Conservation (phyloP, 208 protist genomes). For the Blechomonas ayalai region DNA sequence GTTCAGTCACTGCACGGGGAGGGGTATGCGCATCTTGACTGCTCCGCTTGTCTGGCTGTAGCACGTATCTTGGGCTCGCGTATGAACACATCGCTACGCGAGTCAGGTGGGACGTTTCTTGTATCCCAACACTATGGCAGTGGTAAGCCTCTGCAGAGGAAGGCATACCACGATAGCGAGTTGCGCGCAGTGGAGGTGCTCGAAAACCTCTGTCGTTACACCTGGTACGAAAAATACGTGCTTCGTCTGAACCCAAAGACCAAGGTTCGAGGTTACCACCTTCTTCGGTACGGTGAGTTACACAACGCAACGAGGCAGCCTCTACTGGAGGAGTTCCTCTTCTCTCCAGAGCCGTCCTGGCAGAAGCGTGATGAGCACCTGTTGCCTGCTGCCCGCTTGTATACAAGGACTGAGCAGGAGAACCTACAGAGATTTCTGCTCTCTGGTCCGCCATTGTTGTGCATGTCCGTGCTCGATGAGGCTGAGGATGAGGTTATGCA, state of each 20-base stretch:
- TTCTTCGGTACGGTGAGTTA: constrained; percentile 14
- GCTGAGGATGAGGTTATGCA: constrained; percentile 51
- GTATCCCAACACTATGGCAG: constrained; percentile 42
- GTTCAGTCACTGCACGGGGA: constrained; percentile 21
- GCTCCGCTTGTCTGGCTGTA: constrained; percentile 71
- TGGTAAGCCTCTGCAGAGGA: constrained; percentile 27
- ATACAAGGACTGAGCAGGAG: constrained; percentile 39
- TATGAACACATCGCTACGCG: constrained; percentile 57
- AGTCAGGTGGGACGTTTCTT: constrained; percentile 29
- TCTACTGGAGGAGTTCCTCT: constrained; percentile 28
- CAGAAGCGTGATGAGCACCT: constrained; percentile 6
- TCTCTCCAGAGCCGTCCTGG: constrained; percentile 6
- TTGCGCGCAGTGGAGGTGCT: constrained; percentile 68
- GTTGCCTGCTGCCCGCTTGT: constrained; percentile 23
- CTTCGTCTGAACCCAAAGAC: constrained; percentile 49
- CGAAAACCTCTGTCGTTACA: constrained; percentile 46
- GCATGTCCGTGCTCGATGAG: constrained; percentile 45
- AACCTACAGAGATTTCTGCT: constrained; percentile 13
- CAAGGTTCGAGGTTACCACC: constrained; percentile 52
- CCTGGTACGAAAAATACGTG: constrained; percentile 25
- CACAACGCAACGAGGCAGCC: constrained; percentile 1
- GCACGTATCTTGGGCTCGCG: constrained; percentile 32
- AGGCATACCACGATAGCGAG: constrained; percentile 53
- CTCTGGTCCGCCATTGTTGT: constrained; percentile 27
- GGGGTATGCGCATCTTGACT: constrained; percentile 65